Percentiles rank a stretch among this genome's conserved stretches.
Evolutionary conservation across 805 yeast genomes (phyloP).

Genomic region (Candida taoyuanica): DNA sequence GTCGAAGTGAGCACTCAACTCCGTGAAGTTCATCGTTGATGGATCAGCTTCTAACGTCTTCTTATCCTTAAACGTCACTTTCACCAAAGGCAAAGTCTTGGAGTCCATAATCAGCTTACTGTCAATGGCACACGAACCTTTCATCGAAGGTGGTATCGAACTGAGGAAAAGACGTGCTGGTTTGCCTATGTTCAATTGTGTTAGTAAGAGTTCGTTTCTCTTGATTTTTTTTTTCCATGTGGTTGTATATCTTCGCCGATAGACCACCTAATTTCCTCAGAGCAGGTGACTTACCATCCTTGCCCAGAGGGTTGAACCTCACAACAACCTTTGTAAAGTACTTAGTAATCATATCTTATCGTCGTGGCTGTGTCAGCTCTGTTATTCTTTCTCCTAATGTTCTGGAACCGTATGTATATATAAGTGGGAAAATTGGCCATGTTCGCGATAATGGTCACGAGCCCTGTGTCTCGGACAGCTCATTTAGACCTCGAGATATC

Average conservation of each 20-base stretch:
- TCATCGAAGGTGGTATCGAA: slow-evolving; percentile 72
- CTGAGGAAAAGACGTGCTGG: slow-evolving; percentile 76
- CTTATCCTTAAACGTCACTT: slow-evolving; percentile 81
- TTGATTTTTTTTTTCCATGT: no score
- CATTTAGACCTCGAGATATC: no score
- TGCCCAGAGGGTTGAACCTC: slow-evolving; percentile 71
- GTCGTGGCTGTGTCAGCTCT: no score
- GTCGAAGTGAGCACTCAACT: slow-evolving; percentile 64
- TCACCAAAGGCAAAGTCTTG: slow-evolving; percentile 51
- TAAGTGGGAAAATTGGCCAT: no score
- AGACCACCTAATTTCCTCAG: no score
- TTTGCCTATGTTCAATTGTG: slow-evolving; percentile 42
- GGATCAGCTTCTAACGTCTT: slow-evolving; percentile 67
- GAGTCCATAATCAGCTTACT: slow-evolving; percentile 53
- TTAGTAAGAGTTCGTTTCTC: neutral
- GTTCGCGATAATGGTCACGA: no score
- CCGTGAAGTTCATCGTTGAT: slow-evolving; percentile 45
- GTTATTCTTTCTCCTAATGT: no score
- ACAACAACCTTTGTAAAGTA: slow-evolving; percentile 76
- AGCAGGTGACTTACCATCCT: slow-evolving; percentile 43
- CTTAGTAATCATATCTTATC: slow-evolving; percentile 89
- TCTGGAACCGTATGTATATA: no score
- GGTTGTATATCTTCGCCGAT: no score
- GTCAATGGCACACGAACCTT: slow-evolving; percentile 56
- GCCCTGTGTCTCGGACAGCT: no score